Conservation (phyloP, 139 green algal species). For the Tetradesmus obliquus region DNA sequence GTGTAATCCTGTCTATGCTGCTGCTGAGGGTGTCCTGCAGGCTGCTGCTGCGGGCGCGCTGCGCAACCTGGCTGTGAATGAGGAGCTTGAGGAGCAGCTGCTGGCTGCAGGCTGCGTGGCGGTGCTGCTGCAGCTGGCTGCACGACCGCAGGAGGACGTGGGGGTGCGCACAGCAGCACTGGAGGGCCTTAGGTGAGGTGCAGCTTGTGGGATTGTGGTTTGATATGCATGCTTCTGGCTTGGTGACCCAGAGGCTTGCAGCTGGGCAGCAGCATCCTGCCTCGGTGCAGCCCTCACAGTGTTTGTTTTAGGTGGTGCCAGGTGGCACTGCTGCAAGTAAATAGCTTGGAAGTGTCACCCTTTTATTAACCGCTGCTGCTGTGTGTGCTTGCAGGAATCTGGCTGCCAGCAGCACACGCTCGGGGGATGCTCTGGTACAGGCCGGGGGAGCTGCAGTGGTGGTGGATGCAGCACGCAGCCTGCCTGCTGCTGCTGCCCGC, state of each 20-base stretch:
- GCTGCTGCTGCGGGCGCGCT: constrained; percentile 34
- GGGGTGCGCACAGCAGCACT: constrained; percentile 28
- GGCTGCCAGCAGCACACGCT: constrained; percentile 17
- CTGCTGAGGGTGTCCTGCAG: neutral
- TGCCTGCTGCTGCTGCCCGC: constrained; percentile 25
- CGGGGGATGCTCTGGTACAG: constrained; percentile 1
- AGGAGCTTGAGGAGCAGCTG: constrained; percentile 26
- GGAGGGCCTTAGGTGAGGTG: constrained; percentile 35
- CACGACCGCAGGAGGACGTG: neutral
- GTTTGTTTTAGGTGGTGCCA: too few relatives aligned
- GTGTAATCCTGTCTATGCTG: neutral
- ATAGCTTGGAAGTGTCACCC: too few relatives aligned
- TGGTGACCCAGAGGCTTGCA: neutral
- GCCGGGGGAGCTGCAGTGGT: constrained; percentile 6
- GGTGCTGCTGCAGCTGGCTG: constrained; percentile 9
- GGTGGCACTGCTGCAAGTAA: too few relatives aligned
- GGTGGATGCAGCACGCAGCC: constrained; percentile 29
- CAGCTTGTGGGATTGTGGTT: neutral
- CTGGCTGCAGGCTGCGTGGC: constrained; percentile 16
- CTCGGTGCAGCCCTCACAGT: too few relatives aligned
- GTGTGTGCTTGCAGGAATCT: constrained; percentile 29
- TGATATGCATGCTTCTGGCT: neutral
- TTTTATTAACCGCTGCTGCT: neutral
- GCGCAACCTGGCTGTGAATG: constrained; percentile 45
- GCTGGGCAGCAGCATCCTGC: too few relatives aligned